These are phyloP conservation scores for Sordariomycetes sp. DNA, from an alignment of 2,329 filamentous ascomycete genomes.

Conservation along the genomic window DNA sequence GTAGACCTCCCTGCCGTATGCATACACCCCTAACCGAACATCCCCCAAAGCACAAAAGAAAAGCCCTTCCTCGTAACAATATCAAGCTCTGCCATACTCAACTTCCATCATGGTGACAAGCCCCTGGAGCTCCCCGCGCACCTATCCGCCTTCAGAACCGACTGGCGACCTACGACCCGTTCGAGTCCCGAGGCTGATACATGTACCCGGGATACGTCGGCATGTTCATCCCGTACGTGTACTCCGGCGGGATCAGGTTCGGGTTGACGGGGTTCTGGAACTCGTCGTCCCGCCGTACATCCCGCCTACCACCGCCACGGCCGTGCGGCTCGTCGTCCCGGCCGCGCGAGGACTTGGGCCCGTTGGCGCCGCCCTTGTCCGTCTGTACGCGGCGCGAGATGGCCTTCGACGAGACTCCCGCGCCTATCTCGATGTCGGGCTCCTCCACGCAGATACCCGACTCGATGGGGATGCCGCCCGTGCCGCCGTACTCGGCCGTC, in stretches of 20 bases:
- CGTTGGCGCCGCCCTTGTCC: conserved; percentile 53
- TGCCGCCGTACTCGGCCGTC: conserved; percentile 86
- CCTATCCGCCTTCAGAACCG: background rate
- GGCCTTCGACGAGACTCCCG: conserved; percentile 90
- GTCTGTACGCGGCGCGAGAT: conserved; percentile 61
- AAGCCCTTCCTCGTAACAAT: no score
- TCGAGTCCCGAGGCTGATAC: conserved; percentile 2
- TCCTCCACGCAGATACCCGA: conserved; percentile 86
- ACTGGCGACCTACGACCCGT: background rate
- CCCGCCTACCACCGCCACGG: background rate
- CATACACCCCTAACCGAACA: no score
- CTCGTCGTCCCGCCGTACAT: conserved; percentile 1
- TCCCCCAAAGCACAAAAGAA: no score
- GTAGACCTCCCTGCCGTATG: no score
- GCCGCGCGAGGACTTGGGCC: conserved; percentile 49
- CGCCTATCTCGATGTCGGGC: conserved; percentile 96
- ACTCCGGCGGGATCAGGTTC: conserved; percentile 3
- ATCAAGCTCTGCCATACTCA: no score
- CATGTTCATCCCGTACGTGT: conserved; percentile 4
- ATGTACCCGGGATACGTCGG: conserved; percentile 3
- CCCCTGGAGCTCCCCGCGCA: no score
- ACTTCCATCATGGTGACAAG: no score
- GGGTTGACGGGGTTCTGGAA: conserved; percentile 5
- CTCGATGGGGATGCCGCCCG: conserved; percentile 72
- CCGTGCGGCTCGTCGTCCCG: background rate